Evolutionary conservation across 2,329 filamentous ascomycete species (phyloP).

Genomic region (Hortaea werneckii): DNA sequence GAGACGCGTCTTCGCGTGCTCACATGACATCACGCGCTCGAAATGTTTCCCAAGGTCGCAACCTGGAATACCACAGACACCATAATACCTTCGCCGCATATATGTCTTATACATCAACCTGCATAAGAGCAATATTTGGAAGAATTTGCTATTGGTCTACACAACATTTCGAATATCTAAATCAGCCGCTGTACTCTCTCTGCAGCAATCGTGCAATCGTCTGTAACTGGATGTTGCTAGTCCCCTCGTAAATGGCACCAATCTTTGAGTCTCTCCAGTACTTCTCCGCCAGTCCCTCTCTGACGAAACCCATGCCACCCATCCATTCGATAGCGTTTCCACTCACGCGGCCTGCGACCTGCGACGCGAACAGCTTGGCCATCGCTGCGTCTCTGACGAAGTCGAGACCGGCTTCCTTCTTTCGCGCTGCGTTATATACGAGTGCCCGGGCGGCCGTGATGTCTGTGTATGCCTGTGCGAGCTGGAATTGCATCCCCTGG

Average conservation of each 20-base stretch:
- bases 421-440: constrained; percentile 90
- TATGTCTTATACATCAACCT: no score
- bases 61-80: no score
- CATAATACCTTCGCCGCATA: no score
- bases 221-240: constrained; percentile 62
- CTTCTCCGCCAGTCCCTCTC: constrained; percentile 95
- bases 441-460: constrained; percentile 83
- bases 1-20: no score
- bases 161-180: no score
- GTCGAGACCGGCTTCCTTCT: constrained; percentile 94
- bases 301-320: constrained; percentile 97
- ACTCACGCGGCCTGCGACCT: constrained; percentile 80
- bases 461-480: constrained; percentile 90
- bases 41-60: no score
- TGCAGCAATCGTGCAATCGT: constrained; percentile 63
- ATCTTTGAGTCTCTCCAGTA: constrained; percentile 98
- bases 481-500: constrained; percentile 98
- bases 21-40: no score
- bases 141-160: no score
- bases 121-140: no score
- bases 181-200: constrained; percentile 47
- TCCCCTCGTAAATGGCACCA: constrained; percentile 60
- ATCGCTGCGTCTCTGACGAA: constrained; percentile 95
- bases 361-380: constrained; percentile 91
- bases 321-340: constrained; percentile 94